Percentiles rank a stretch among this genome's conserved stretches.
Evolutionary conservation across 1,139 yeast species (phyloP).

Genomic region (Suhomyces yuchorum): DNA sequence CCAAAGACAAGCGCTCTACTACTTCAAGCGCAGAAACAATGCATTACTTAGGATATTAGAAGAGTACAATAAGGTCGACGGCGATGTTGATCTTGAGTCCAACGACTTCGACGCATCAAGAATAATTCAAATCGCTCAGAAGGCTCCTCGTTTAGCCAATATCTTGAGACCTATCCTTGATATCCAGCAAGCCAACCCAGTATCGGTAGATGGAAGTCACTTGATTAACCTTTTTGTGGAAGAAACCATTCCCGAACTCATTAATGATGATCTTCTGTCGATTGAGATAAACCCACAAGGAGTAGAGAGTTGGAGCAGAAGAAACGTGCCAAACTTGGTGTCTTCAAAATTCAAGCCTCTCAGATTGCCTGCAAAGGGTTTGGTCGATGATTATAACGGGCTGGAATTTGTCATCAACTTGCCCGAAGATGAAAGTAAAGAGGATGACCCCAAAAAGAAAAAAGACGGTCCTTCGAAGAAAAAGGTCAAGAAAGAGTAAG

Average conservation of each 20-base stretch:
- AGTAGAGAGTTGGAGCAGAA: constrained; percentile 41
- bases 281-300: constrained; percentile 45
- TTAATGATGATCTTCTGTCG: constrained; percentile 40
- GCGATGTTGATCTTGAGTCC: constrained; percentile 1
- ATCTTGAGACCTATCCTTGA: constrained; percentile 9
- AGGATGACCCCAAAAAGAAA: constrained; percentile 1
- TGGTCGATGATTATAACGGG: constrained; percentile 15
- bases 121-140: constrained; percentile 4
- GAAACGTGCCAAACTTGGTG: constrained; percentile 40
- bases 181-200: constrained; percentile 4
- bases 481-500: constrained; percentile 5
- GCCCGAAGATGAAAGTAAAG: constrained; percentile 6
- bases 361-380: constrained; percentile 20
- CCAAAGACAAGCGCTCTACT: constrained; percentile 38
- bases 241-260: constrained; percentile 42
- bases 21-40: constrained; percentile 42
- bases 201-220: constrained; percentile 15
- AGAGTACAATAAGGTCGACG: constrained; percentile 20
- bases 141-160: constrained; percentile 11
- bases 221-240: constrained; percentile 21
- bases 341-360: constrained; percentile 40
- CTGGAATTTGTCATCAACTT: constrained; percentile 15
- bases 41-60: constrained; percentile 37
- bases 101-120: background rate
- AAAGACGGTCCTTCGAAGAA: constrained; percentile 3